Percentiles rank a stretch among this genome's conserved stretches.
Evolutionary conservation across 1,284 basidiomycete species (phyloP).

Genomic region (Malassezia obtusa): DNA sequence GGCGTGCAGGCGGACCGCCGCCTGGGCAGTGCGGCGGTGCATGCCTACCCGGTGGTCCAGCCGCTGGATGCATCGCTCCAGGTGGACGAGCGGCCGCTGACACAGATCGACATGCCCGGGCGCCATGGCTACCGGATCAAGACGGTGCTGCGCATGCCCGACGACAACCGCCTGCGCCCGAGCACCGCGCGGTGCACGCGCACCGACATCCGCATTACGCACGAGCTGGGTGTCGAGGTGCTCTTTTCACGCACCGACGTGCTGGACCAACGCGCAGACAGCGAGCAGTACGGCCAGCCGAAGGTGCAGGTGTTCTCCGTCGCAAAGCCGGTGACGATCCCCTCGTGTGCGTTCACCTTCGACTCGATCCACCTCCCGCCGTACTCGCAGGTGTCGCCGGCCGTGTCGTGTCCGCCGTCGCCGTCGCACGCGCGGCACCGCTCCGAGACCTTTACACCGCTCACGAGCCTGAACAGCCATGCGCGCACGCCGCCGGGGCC

Average conservation of each 20-base stretch:
- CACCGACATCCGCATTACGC: slow-evolving; percentile 39
- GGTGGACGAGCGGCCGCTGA: neutral
- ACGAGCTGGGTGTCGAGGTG: slow-evolving; percentile 42
- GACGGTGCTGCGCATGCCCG: slow-evolving; percentile 38
- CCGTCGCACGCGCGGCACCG: slow-evolving; percentile 12
- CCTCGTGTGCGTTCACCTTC: slow-evolving; percentile 37
- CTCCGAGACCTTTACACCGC: slow-evolving; percentile 10
- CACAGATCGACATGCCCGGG: neutral
- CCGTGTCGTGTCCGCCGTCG: slow-evolving; percentile 29
- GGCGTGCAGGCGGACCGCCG: slow-evolving; percentile 6
- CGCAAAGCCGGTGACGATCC: slow-evolving; percentile 32
- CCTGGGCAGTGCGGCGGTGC: slow-evolving; percentile 3
- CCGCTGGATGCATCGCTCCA: neutral
- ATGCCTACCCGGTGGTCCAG: neutral
- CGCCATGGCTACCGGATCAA: slow-evolving; percentile 36
- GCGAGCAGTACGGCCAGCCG: slow-evolving; percentile 37
- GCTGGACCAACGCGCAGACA: slow-evolving; percentile 30
- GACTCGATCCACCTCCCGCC: slow-evolving; percentile 46
- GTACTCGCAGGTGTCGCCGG: slow-evolving; percentile 38
- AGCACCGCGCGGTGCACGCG: slow-evolving; percentile 40
- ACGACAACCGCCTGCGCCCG: slow-evolving; percentile 39
- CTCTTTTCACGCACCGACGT: slow-evolving; percentile 42
- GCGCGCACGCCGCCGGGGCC: too few relatives aligned
- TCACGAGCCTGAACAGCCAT: neutral
- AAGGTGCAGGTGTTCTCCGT: slow-evolving; percentile 47